phyloP scores from a whole-genome alignment of 2,329 filamentous ascomycete genomes.

The Paracorniculantispora psalliotae region DNA sequence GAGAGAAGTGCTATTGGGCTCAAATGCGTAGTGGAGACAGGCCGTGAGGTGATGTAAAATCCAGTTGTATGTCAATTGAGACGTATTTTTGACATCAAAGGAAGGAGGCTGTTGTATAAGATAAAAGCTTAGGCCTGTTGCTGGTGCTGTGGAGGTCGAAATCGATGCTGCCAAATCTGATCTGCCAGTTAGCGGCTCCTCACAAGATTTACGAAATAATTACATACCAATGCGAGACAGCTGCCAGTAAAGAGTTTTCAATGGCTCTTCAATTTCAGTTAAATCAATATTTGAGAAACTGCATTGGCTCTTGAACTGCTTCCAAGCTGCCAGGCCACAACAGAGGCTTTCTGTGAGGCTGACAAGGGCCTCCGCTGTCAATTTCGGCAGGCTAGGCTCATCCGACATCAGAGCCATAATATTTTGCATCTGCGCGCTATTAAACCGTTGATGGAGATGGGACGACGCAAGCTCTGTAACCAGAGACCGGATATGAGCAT shows the following conservation, averaged over 20 bases:
- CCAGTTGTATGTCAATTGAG: neutral
- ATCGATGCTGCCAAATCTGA: conserved; percentile 18
- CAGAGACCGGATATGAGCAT: conserved; percentile 3
- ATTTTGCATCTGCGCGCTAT: neutral
- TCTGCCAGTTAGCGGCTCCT: neutral
- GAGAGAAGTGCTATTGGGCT: neutral
- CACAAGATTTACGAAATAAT: no score
- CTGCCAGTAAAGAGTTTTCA: conserved; percentile 14
- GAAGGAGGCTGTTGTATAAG: neutral
- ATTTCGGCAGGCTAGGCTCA: neutral
- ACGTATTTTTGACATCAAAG: neutral
- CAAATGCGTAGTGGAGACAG: conserved; percentile 4
- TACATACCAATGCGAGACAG: conserved; percentile 17
- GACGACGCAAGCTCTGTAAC: conserved; percentile 13
- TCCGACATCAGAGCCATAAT: neutral
- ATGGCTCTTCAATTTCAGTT: conserved; percentile 12
- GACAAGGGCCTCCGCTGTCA: neutral
- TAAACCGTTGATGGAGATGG: neutral
- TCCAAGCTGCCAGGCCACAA: conserved; percentile 10
- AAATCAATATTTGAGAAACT: neutral
- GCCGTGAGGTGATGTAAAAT: neutral
- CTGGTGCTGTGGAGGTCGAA: conserved; percentile 7
- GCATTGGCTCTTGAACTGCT: neutral
- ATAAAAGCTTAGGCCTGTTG: conserved; percentile 10
- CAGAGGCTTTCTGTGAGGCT: neutral